These are phyloP conservation scores for Paramecium tetraurelia DNA, from an alignment of 73 alveolate genomes.

Conservation along the genomic window DNA sequence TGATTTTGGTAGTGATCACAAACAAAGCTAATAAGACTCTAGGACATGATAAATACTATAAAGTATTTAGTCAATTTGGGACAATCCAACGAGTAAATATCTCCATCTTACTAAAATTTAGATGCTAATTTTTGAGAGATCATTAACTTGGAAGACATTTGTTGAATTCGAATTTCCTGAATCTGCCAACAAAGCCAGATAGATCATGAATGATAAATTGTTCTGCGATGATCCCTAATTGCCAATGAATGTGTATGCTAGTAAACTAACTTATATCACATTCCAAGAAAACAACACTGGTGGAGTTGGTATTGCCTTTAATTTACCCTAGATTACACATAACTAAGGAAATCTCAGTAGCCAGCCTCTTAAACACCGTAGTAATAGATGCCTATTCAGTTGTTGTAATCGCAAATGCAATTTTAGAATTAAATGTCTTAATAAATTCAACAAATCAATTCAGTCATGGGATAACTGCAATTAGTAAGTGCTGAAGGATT, in stretches of 20 bases:
- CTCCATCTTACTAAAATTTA: neutral
- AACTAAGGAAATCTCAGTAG: neutral
- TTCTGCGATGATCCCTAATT: slow-evolving; percentile 20
- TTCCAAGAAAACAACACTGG: slow-evolving; percentile 44
- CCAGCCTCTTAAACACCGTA: neutral
- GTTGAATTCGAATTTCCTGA: slow-evolving; percentile 20
- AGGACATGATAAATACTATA: slow-evolving; percentile 27
- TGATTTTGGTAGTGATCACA: slow-evolving; percentile 27
- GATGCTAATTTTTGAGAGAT: slow-evolving; percentile 41
- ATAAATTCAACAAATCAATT: neutral
- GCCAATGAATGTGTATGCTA: slow-evolving; percentile 27
- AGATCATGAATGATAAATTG: neutral
- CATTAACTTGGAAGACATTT: slow-evolving; percentile 35
- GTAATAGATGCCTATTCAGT: neutral
- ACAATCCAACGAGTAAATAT: slow-evolving; percentile 22
- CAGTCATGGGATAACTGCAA: neutral
- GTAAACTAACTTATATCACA: neutral
- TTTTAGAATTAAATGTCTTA: neutral
- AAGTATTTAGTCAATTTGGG: slow-evolving; percentile 15
- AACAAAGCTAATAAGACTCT: slow-evolving; percentile 34
- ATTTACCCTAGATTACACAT: neutral
- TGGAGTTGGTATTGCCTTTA: slow-evolving; percentile 19
- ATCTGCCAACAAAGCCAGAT: slow-evolving; percentile 20
- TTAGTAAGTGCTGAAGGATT: slow-evolving; percentile 40
- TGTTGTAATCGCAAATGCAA: neutral